A percentile compares a stretch with the other conserved stretches of the same genome.
phyloP scores from a whole-genome alignment of 805 yeast species.

The Starmerella gropengiesseri region DNA sequence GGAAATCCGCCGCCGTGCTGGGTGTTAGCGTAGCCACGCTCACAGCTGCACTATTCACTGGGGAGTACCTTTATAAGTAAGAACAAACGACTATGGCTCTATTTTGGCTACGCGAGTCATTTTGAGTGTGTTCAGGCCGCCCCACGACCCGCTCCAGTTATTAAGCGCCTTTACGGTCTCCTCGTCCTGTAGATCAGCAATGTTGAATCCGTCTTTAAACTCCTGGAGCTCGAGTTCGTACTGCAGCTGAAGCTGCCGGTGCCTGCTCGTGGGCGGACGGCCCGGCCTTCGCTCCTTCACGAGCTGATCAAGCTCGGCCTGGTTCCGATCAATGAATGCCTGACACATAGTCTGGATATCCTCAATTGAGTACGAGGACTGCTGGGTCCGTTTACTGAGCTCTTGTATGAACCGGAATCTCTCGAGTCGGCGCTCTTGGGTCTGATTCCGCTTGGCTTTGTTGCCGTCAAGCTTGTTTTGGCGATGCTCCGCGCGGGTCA shows the following conservation, averaged over 20 bases:
- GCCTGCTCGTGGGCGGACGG: constrained; percentile 68
- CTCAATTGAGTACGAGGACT: constrained; percentile 39
- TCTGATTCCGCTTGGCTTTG: constrained; percentile 45
- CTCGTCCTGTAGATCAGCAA: constrained; percentile 61
- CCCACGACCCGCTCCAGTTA: constrained; percentile 73
- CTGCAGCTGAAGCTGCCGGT: constrained; percentile 52
- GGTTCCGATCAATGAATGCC: constrained; percentile 52
- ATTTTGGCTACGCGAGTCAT: constrained; percentile 11
- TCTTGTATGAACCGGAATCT: constrained; percentile 18
- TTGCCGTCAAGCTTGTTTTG: constrained; percentile 56
- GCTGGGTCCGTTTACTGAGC: constrained; percentile 1
- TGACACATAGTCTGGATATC: constrained; percentile 55
- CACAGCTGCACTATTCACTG: constrained; percentile 16
- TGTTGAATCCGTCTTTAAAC: constrained; percentile 52
- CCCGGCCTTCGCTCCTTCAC: constrained; percentile 66
- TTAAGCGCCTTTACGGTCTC: constrained; percentile 50
- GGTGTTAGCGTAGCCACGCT: constrained; percentile 9
- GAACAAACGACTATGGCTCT: not conserved
- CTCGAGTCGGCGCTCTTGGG: constrained; percentile 30
- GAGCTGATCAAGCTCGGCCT: constrained; percentile 59
- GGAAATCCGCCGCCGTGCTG: constrained; percentile 3
- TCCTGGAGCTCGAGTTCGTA: constrained; percentile 51
- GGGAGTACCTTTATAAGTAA: constrained; percentile 9
- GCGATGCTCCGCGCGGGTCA: constrained; percentile 77
- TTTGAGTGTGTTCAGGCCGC: constrained; percentile 37